Evolutionary conservation across 2,329 filamentous ascomycete species (phyloP).

Genomic region (Capronia epimyces): DNA sequence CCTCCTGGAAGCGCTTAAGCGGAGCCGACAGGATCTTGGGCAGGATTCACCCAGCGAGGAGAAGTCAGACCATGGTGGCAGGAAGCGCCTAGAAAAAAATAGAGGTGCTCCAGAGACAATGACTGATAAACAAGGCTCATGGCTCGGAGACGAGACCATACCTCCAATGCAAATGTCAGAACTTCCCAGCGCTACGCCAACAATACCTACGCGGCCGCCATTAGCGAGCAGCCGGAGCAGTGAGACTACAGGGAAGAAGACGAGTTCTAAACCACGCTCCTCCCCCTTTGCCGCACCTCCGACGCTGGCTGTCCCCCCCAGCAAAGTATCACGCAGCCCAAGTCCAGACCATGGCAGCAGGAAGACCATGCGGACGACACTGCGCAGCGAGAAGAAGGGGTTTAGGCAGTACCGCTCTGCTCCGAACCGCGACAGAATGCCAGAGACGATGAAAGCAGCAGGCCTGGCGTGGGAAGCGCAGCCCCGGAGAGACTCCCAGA

Average conservation of each 20-base stretch:
- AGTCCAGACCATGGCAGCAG: conserved; percentile 51
- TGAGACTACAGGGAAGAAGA: conserved; percentile 25
- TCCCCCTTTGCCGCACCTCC: conserved; percentile 32
- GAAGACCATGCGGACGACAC: conserved; percentile 54
- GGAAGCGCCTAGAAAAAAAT: conserved; percentile 25
- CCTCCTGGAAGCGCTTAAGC: conserved; percentile 71
- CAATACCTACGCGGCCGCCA: conserved; percentile 53
- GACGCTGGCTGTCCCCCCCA: conserved; percentile 32
- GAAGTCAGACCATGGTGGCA: conserved; percentile 21
- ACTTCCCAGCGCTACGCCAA: conserved; percentile 64
- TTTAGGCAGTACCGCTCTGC: conserved; percentile 43
- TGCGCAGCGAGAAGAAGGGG: conserved; percentile 46
- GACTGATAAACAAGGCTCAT: conserved; percentile 37
- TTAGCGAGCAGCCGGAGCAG: conserved; percentile 32
- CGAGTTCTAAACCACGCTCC: conserved; percentile 6
- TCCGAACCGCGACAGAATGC: conserved; percentile 44
- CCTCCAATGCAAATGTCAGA: conserved; percentile 74
- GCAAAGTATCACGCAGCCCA: conserved; percentile 50
- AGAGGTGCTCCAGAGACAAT: conserved; percentile 20
- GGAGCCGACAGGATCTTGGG: conserved; percentile 49
- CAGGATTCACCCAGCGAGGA: conserved; percentile 22
- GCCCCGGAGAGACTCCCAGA: conserved; percentile 26
- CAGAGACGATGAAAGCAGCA: conserved; percentile 57
- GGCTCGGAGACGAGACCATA: conserved; percentile 75
- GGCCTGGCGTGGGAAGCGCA: conserved; percentile 54